Evolutionary conservation across 495 filamentous ascomycete species (phyloP), one percentile per base, ranked within the genome.

Genomic region (Penicillium angulare): DNA sequence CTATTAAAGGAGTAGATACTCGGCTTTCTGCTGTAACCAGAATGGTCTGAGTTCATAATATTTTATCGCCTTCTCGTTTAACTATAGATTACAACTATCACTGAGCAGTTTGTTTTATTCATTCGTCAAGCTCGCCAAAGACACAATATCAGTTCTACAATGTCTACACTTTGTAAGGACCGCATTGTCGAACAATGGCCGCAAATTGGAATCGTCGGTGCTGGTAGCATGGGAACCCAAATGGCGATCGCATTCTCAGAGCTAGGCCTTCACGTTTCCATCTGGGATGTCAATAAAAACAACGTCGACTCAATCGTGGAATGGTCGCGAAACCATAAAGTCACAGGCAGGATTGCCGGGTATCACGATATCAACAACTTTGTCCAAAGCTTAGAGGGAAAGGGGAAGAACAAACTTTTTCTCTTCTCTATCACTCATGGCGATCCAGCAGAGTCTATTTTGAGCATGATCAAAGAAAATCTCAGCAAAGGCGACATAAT

Each of bases 361-460:
- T 74, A 65, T 49, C 55, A 68, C 24, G 51, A 68, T 5, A 66
- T 73, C 36, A 56, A 73, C 24, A 63, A 74, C 32, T 73, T 80
- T 40, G 61, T 62, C 49, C 57, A 65, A 16, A 71, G 63, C 22
- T 58, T 77, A 1, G 70, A 66, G 26, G 68, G 63, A n/a, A n/a
- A n/a, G 16, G 62, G 55, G 1, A 59, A 67, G 9, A 59, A 60
- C 13, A 75, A 71, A 31, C 43, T 84, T 2, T 82, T 89, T 56
- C 67, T 89, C 47, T 88, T 89, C 61, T 83, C 79, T 17, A 73
- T 88, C 40, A 81, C 87, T 0, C 86, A 89, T 49, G 86, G 87
- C n/a, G 64, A 60, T 15, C 78, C 81, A 0, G 85, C 78, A 10
- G 87, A 90, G 56, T 76, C 70, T 0, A 84, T 86, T n/a, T 63